Evolutionary conservation across 2,329 filamentous ascomycete species (phyloP), one percentile per base, ranked within the genome.

Genomic region (Ophidiomyces ophidiicola): DNA sequence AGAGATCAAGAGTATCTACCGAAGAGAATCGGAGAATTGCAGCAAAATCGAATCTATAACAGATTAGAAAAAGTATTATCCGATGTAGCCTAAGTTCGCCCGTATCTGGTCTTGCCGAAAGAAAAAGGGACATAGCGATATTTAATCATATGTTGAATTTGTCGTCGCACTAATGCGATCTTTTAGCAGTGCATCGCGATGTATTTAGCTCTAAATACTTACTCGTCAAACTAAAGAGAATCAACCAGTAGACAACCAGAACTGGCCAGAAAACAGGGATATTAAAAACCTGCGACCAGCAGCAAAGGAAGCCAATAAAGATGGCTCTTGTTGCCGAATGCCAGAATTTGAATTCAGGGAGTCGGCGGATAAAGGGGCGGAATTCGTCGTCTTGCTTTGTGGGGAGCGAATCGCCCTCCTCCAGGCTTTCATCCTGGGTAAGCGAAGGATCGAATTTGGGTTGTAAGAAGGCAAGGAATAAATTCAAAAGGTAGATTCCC

Each of bases 121-220:
- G 83, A 80, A 68, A 94, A 94, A 28, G 87, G 86, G 20, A 94
- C 86, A 59, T 94, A 98, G 66, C 88, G 84, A 70, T 96, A 98
- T 71, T 96, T 98, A 74, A 98, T 88, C 90, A 98, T 98, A 68
- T 96, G 90, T 69, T 98, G 90, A 53, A 98, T 98, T 68, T 98
- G 90, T 71, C 90, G 84, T 64, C 90, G 78, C 90, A 98, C 86
- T 93, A 30, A 15, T 36, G 32, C 19, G 47, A 50, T 47, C 26
- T 7, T 39, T 12, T 6, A 39, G 37, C n/a, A 33, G 29, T 20
- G 19, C 23, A 6, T 15, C n/a, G 6, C n/a, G 4, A 12, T 5
- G 7, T 15, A 15, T 14, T 20, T n/a, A 24, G 4, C n/a, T 14
- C 32, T 20, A 4, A 21, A 28, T 21, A 12, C 85, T 61, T 70